Conservation (phyloP, 352 stramenopile genomes). For the Phytopythium helicoides region DNA sequence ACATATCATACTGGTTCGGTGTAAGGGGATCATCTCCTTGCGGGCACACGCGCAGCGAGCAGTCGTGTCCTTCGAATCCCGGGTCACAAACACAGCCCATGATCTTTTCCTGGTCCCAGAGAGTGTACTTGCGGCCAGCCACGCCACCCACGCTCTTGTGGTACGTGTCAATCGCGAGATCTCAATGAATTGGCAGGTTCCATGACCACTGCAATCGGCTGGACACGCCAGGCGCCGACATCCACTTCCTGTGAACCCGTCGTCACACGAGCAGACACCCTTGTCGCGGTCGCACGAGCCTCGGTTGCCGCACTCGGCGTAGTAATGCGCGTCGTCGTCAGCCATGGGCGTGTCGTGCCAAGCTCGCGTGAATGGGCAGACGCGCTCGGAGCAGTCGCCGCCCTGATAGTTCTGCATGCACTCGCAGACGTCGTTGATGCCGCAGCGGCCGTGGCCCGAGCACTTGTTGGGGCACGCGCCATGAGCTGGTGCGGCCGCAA, state of each 20-base stretch:
- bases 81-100: constrained; percentile 77
- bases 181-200: constrained; percentile 72
- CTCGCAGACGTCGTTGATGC: constrained; percentile 53
- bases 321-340: constrained; percentile 52
- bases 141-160: constrained; percentile 42
- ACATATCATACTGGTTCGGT: constrained; percentile 48
- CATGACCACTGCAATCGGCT: constrained; percentile 45
- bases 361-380: constrained; percentile 45
- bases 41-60: constrained; percentile 49
- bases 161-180: constrained; percentile 42
- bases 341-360: constrained; percentile 51
- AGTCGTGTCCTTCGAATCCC: constrained; percentile 52
- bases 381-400: constrained; percentile 54
- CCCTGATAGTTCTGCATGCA: constrained; percentile 64
- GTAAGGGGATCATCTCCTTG: constrained; percentile 69
- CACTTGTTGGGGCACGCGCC: constrained; percentile 59
- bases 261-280: constrained; percentile 80
- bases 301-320: constrained; percentile 53
- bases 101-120: constrained; percentile 84
- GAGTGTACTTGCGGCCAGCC: constrained; percentile 29
- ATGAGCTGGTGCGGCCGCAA: constrained; percentile 26
- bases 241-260: constrained; percentile 68
- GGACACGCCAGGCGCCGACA: constrained; percentile 64
- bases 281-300: constrained; percentile 70
- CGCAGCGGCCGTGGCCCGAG: constrained; percentile 58